These are phyloP conservation scores for Croton laevigatus DNA, from an alignment of 441 rosid genomes.

Conservation along the genomic window DNA sequence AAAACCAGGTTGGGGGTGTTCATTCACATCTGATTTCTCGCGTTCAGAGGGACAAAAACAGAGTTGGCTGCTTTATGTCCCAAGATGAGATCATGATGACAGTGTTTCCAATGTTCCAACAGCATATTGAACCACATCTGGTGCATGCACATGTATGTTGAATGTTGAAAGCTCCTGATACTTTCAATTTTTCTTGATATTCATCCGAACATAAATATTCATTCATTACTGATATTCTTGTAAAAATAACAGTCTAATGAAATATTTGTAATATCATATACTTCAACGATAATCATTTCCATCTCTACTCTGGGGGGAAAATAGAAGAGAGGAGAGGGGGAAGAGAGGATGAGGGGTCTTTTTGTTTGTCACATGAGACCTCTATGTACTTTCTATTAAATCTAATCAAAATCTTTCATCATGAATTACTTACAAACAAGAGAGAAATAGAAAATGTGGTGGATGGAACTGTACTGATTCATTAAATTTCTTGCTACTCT, in stretches of 20 bases:
- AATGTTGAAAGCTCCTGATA: slow-evolving; percentile 18
- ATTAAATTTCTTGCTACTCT: not conserved
- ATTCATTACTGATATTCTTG: not conserved
- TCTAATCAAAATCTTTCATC: not conserved
- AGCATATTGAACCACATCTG: slow-evolving; percentile 96
- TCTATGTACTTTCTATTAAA: not conserved
- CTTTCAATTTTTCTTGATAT: not conserved
- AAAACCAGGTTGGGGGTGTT: slow-evolving; percentile 95
- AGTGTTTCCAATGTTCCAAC: slow-evolving; percentile 99
- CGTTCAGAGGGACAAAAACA: slow-evolving; percentile 98
- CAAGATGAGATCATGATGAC: slow-evolving; percentile 99
- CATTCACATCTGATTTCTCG: slow-evolving; percentile 97
- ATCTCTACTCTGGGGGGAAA: not conserved
- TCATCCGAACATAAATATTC: not conserved
- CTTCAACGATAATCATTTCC: not conserved
- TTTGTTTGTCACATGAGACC: not conserved
- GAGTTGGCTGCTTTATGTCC: slow-evolving; percentile 83
- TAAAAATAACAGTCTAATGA: not conserved
- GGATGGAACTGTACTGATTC: not conserved
- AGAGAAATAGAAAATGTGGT: not conserved
- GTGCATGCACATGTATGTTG: slow-evolving; percentile 97
- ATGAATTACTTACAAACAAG: not conserved
- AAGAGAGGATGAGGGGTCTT: not conserved
- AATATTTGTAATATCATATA: not conserved
- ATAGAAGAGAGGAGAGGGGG: not conserved